Evolutionary conservation across 768 basidiomycete species (phyloP), one percentile per base, ranked within the genome.

Genomic region (Leccinum ochraceum): DNA sequence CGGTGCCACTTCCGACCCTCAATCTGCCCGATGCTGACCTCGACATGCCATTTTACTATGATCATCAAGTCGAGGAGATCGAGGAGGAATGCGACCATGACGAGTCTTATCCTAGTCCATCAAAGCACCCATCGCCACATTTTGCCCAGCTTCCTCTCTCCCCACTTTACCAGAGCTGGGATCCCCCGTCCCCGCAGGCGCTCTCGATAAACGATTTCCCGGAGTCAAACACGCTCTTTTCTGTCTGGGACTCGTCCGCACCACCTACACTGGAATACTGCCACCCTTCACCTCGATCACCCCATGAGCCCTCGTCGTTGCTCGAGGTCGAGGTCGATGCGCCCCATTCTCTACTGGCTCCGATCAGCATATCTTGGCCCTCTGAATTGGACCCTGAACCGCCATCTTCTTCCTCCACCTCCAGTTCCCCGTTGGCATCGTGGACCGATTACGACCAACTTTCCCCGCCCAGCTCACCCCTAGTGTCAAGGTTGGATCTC

Each of bases 121-220:
- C 63, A 24, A 52, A 32, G 32, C 57, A 61, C 30, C 61, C 67
- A 32, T 66, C 67, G 58, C 64, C 66, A 22, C 64, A 57, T 20
- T 39, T 65, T 3, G 53, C 50, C 13, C 65, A 64, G 24, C 53
- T 64, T 10, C 69, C 69, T 10, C 67, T 76, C 8, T 75, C 77
- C 4, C 76, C 77, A 4, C 65, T 77, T 32, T 77, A 76, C 16
- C 77, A 76, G 51, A 69, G 67, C 32, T 76, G 73, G 76, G 67
- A 63, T 20, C 53, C 68, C 6, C 56, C 67, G 1, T 51, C 60
- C 44, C 50, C 69, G 1, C 60, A 53, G 16, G 53, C 53, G 2
- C 58, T 66, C n/a, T 56, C 64, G 5, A 58, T 69, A 46, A 61
- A 63, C 4, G 68, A 70, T 30, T 64, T 64, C n/a, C 48, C 62